These are phyloP conservation scores for Amniculicola lignicola DNA, from an alignment of 495 filamentous ascomycete genomes.

Conservation along the genomic window DNA sequence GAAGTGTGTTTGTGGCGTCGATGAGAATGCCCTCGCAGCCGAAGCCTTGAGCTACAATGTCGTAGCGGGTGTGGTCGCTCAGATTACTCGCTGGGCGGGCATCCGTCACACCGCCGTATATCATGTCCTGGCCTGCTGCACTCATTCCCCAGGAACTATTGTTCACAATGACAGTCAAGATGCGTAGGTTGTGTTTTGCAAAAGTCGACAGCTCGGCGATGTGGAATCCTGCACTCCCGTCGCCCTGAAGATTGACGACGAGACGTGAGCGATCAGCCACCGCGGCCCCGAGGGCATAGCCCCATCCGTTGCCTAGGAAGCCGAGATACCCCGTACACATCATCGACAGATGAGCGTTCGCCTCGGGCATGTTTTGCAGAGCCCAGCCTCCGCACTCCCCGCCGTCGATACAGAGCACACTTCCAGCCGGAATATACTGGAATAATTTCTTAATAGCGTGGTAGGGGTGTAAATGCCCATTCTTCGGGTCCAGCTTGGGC, in stretches of 20 bases:
- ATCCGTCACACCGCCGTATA: constrained; percentile 18
- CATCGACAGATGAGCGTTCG: constrained; percentile 21
- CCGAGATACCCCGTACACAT: constrained; percentile 32
- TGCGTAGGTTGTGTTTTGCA: constrained; percentile 23
- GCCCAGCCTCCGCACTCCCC: constrained; percentile 33
- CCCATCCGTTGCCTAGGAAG: constrained; percentile 35
- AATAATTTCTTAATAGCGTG: constrained; percentile 30
- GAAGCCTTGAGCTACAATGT: constrained; percentile 33
- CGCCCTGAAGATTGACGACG: constrained; percentile 35
- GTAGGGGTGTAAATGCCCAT: constrained; percentile 34
- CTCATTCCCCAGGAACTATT: constrained; percentile 36
- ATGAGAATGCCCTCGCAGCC: constrained; percentile 2
- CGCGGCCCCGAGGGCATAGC: constrained; percentile 31
- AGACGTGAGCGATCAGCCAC: constrained; percentile 21
- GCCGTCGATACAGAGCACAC: constrained; percentile 33
- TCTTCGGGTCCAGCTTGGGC: constrained; percentile 6
- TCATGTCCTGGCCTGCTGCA: constrained; percentile 27
- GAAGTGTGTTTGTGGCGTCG: constrained; percentile 12
- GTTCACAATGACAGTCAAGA: constrained; percentile 31
- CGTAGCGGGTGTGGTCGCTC: constrained; percentile 24
- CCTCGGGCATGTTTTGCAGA: constrained; percentile 11
- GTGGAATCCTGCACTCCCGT: constrained; percentile 35
- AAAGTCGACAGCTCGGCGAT: constrained; percentile 35
- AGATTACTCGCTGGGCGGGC: constrained; percentile 24
- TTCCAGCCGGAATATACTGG: constrained; percentile 19